Evolutionary conservation across 2,329 filamentous ascomycete genomes (phyloP).

Genomic region (Pseudogymnoascus sp.): DNA sequence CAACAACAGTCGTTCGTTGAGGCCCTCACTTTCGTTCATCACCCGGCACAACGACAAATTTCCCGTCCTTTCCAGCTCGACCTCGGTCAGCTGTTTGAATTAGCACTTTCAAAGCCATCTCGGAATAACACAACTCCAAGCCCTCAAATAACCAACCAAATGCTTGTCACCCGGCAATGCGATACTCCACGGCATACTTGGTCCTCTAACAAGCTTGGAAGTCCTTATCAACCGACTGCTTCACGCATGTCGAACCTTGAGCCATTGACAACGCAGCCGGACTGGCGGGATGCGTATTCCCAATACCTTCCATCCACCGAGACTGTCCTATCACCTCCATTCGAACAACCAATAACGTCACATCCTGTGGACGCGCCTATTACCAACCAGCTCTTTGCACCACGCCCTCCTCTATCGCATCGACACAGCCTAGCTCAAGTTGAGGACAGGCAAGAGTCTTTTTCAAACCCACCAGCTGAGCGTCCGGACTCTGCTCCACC

Average conservation of each 20-base stretch:
- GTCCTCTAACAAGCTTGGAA: constrained; percentile 31
- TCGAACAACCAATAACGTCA: constrained; percentile 23
- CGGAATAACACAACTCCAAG: constrained; percentile 6
- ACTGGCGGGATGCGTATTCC: constrained; percentile 32
- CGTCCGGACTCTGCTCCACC: constrained; percentile 26
- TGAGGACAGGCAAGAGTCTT: constrained; percentile 19
- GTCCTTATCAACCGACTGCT: constrained; percentile 27
- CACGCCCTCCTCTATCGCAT: constrained; percentile 25
- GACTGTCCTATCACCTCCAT: constrained; percentile 23
- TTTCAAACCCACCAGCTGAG: constrained; percentile 22
- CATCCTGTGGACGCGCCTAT: constrained; percentile 18
- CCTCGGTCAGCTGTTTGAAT: constrained; percentile 5
- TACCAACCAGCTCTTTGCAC: constrained; percentile 9
- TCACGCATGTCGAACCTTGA: constrained; percentile 34
- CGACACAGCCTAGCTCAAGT: constrained; percentile 25
- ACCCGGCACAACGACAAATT: constrained; percentile 5
- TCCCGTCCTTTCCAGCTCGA: constrained; percentile 3
- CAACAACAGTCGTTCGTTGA: constrained; percentile 6
- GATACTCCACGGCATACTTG: constrained; percentile 32
- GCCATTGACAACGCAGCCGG: constrained; percentile 28
- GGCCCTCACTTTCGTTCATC: constrained; percentile 11
- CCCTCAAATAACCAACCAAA: constrained; percentile 17
- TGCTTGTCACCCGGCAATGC: constrained; percentile 32
- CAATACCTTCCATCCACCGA: constrained; percentile 26
- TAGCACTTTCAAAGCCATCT: neutral